Conservation (phyloP, 495 filamentous ascomycete genomes). For the Penicillium ochrochloron region DNA sequence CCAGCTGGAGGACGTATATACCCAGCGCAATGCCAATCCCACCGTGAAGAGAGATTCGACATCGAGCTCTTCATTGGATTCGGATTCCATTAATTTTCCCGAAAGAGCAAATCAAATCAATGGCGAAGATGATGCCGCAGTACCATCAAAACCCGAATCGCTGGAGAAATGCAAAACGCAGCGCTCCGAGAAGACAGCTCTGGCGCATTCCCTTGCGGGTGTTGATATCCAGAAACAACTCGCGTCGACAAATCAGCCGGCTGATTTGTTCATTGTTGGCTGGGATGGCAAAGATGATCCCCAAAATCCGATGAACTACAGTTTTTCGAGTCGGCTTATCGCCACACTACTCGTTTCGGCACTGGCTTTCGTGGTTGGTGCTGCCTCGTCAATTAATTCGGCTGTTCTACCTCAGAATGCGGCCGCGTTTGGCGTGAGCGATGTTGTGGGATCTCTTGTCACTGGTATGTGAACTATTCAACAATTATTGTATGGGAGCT, state of each 20-base stretch:
- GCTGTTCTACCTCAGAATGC: constrained; percentile 48
- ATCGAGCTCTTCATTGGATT: background rate
- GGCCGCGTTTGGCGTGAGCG: constrained; percentile 53
- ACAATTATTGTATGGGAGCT: background rate
- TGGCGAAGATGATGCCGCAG: background rate
- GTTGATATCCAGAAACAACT: constrained; percentile 42
- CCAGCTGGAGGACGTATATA: constrained; percentile 29
- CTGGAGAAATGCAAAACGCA: constrained; percentile 22
- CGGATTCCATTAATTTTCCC: background rate
- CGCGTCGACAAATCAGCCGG: constrained; percentile 28
- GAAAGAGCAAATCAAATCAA: background rate
- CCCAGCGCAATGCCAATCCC: constrained; percentile 19
- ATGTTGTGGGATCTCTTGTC: constrained; percentile 55
- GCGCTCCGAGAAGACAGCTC: constrained; percentile 34
- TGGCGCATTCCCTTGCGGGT: constrained; percentile 42
- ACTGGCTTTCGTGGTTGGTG: constrained; percentile 55
- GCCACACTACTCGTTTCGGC: constrained; percentile 56
- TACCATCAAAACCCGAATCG: background rate
- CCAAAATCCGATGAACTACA: constrained; percentile 62
- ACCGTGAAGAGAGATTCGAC: constrained; percentile 13
- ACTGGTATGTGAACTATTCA: constrained; percentile 17
- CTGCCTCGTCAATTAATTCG: constrained; percentile 58
- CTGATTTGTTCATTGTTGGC: constrained; percentile 55
- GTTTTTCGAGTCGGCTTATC: constrained; percentile 37
- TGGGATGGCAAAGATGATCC: constrained; percentile 59